Percentiles rank a stretch among this genome's conserved stretches.
phyloP scores from a whole-genome alignment of 768 basidiomycete species.

The Mycena epipterygia region DNA sequence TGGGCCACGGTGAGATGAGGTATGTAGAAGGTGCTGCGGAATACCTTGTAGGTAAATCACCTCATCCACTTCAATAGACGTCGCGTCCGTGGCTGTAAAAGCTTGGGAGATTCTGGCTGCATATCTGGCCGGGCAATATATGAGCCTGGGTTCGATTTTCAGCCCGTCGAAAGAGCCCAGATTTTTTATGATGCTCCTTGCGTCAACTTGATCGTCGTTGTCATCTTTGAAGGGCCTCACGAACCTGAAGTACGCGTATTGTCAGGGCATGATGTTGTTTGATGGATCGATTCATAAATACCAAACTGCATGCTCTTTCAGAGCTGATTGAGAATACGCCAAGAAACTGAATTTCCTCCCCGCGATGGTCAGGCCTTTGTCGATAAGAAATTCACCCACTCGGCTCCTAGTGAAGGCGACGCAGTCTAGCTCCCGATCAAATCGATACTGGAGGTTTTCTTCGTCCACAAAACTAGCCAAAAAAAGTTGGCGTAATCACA shows the following conservation, averaged over 20 bases:
- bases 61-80: constrained; percentile 63
- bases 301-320: constrained; percentile 78
- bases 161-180: constrained; percentile 69
- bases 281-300: constrained; percentile 34
- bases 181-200: constrained; percentile 64
- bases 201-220: constrained; percentile 47
- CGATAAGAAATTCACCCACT: constrained; percentile 58
- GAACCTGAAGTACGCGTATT: constrained; percentile 61
- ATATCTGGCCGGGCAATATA: constrained; percentile 76
- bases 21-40: background rate
- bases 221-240: constrained; percentile 65
- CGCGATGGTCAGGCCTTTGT: constrained; percentile 65
- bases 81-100: constrained; percentile 80
- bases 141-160: constrained; percentile 59
- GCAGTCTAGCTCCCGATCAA: constrained; percentile 70
- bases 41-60: constrained; percentile 47
- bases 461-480: constrained; percentile 69
- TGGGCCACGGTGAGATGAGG: background rate
- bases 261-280: background rate
- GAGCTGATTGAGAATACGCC: constrained; percentile 80
- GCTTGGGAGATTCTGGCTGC: constrained; percentile 81
- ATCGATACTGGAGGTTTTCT: constrained; percentile 63
- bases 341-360: constrained; percentile 71
- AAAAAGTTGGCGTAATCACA: constrained; percentile 6
- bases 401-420: constrained; percentile 61